Conservation (phyloP, 1,139 yeast species). For the Debaryomyces subglobosus region DNA sequence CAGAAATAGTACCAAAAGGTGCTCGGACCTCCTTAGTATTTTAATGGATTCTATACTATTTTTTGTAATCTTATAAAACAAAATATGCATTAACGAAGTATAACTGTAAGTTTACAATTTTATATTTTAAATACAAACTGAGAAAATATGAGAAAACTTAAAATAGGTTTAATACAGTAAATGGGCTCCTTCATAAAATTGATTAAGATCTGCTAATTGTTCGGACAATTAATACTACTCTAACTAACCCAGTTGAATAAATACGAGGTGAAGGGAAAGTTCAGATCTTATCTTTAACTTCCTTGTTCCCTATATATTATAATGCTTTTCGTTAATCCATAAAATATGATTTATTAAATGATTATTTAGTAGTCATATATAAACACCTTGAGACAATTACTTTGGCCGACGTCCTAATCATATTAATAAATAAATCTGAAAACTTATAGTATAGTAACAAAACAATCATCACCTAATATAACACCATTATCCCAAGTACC, state of each 20-base stretch:
- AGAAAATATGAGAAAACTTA: too few species aligned
- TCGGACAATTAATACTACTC: too few species aligned
- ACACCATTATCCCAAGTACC: constrained; percentile 3
- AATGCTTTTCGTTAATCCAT: not conserved
- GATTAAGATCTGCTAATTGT: too few species aligned
- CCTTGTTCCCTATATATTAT: not conserved
- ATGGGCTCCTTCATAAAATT: too few species aligned
- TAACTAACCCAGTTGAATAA: too few species aligned
- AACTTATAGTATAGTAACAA: not conserved
- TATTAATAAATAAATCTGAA: not conserved
- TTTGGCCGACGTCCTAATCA: constrained; percentile 2
- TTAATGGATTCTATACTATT: too few species aligned
- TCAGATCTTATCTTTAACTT: not conserved
- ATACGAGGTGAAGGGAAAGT: too few species aligned
- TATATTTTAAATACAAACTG: too few species aligned
- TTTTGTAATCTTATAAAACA: too few species aligned
- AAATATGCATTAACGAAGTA: too few species aligned
- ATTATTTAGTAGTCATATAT: constrained; percentile 2
- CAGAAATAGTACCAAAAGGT: not conserved
- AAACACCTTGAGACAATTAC: not conserved
- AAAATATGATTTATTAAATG: not conserved
- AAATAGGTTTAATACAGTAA: too few species aligned
- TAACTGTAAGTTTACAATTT: too few species aligned
- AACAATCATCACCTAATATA: constrained; percentile 2
- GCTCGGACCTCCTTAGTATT: not conserved